Evolutionary conservation across 495 filamentous ascomycete species (phyloP).

Genomic region (Penicillium pancosmium): DNA sequence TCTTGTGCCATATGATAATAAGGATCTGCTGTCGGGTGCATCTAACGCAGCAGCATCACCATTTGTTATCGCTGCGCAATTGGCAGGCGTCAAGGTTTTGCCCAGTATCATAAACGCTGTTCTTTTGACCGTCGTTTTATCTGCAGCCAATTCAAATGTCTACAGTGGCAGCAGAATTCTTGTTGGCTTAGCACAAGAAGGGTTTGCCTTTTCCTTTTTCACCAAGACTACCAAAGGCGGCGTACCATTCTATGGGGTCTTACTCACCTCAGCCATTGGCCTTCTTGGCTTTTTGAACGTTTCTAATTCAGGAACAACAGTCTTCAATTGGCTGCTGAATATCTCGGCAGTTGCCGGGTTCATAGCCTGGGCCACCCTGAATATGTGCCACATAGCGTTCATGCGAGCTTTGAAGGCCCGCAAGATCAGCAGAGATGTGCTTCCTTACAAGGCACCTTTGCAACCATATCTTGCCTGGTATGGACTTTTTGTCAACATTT

Average conservation of each 20-base stretch:
- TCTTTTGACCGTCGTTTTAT: slow-evolving; percentile 63
- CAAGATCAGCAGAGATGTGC: slow-evolving; percentile 43
- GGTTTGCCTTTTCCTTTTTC: slow-evolving; percentile 55
- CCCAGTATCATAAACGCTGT: slow-evolving; percentile 73
- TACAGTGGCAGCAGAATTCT: slow-evolving; percentile 66
- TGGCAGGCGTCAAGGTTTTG: slow-evolving; percentile 61
- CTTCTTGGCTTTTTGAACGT: slow-evolving; percentile 50
- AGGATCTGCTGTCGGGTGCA: slow-evolving; percentile 30
- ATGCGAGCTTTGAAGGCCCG: slow-evolving; percentile 53
- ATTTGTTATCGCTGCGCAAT: slow-evolving; percentile 58
- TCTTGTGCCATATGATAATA: slow-evolving; percentile 53
- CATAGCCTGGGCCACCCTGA: slow-evolving; percentile 59
- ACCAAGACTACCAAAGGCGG: slow-evolving; percentile 38
- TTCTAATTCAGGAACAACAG: slow-evolving; percentile 21
- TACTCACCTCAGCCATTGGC: slow-evolving; percentile 43
- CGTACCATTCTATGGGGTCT: slow-evolving; percentile 42
- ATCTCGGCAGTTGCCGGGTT: slow-evolving; percentile 60
- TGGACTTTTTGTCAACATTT: slow-evolving; percentile 58
- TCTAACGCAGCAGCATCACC: slow-evolving; percentile 38
- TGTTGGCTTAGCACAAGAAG: slow-evolving; percentile 54
- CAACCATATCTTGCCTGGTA: slow-evolving; percentile 55
- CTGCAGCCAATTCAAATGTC: slow-evolving; percentile 70
- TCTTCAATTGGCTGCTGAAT: slow-evolving; percentile 56
- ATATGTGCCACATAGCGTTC: slow-evolving; percentile 56
- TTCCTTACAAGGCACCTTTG: slow-evolving; percentile 52